Evolutionary conservation across 306 rosid species (phyloP), one percentile per base, ranked within the genome.

Genomic region (Prunus fruticosa): DNA sequence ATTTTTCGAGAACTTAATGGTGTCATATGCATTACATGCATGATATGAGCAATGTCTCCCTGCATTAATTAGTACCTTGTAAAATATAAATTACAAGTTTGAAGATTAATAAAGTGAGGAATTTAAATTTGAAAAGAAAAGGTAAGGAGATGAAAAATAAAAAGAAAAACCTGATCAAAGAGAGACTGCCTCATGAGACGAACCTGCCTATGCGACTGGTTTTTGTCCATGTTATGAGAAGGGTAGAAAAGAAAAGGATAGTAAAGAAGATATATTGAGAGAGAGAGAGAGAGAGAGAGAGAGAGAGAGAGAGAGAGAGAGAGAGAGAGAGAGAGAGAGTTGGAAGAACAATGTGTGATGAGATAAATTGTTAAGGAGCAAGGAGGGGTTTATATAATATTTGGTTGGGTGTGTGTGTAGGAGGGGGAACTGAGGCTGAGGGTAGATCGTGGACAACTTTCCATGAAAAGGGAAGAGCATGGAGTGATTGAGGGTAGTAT

Each of bases 151-250:
- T 34, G 43, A 34, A 64, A 9, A 25, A 18, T 2, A 45, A 43
- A 41, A 7, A 27, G 72, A 79, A 50, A 45, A 64, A 92, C 97
- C 97, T 90, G 96, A 67, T 90, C 93, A 76, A 92, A 92, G 79
- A 92, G 84, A 78, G 93, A 87, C 32, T 92, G 96, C 80, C 91
- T 92, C 88, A 86, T 82, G 41, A 80, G 67, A 52, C 82, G 84
- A 74, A 90, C 76, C 70, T 88, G 96, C 52, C 91, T 78, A 18
- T 71, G 79, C 41, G 85, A 57, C 46, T 86, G 87, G 84, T 74
- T 81, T 86, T 82, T 89, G 58, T 89, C 93, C 98, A 93, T 91
- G 79, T 56, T 8, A 18, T 19, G 8, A 52, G 57, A 15, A 52
- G 43, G 38, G 30, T 50, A 23, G 28, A 20, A 47, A 19, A 56